A percentile compares a stretch with the other conserved stretches of the same genome.
phyloP scores from a whole-genome alignment of 495 filamentous ascomycete species.

The Cryomyces minteri region DNA sequence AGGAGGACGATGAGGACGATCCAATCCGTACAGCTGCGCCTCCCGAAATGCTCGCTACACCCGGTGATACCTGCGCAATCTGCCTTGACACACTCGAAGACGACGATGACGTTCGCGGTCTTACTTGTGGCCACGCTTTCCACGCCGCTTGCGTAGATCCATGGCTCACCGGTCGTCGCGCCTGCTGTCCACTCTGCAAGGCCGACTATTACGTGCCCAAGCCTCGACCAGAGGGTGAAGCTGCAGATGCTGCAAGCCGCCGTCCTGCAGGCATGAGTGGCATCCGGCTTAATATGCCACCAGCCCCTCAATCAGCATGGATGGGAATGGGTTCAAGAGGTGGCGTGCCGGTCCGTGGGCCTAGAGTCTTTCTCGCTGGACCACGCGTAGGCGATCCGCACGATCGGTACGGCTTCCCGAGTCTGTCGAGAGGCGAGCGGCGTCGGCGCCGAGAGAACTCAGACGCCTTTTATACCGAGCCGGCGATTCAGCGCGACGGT shows the following conservation, averaged over 20 bases:
- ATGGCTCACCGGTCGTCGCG: conserved; percentile 82
- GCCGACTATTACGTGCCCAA: conserved; percentile 90
- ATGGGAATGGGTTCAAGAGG: not conserved
- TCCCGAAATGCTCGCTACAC: conserved; percentile 61
- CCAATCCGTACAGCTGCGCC: conserved; percentile 69
- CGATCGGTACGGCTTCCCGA: not conserved
- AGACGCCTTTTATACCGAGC: not conserved
- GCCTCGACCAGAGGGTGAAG: conserved; percentile 41
- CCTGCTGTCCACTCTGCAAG: conserved; percentile 95
- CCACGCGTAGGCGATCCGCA: not conserved
- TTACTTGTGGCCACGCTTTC: conserved; percentile 93
- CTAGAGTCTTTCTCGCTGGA: not conserved
- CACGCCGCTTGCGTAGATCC: conserved; percentile 88
- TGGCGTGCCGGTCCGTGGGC: not conserved
- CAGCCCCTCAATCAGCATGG: conserved; percentile 1
- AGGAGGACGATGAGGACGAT: conserved; percentile 67
- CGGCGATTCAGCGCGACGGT: not conserved
- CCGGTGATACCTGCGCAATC: conserved; percentile 93
- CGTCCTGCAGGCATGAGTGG: not conserved
- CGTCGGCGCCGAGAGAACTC: not conserved
- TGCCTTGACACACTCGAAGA: conserved; percentile 89
- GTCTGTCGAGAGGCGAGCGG: not conserved
- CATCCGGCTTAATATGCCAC: not conserved
- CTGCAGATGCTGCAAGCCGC: not conserved
- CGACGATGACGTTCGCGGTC: conserved; percentile 83